A percentile compares a stretch with the other conserved stretches of the same genome.
These are phyloP conservation scores for Lipomyces oligophaga DNA, from an alignment of 805 yeast species.

Conservation along the genomic window DNA sequence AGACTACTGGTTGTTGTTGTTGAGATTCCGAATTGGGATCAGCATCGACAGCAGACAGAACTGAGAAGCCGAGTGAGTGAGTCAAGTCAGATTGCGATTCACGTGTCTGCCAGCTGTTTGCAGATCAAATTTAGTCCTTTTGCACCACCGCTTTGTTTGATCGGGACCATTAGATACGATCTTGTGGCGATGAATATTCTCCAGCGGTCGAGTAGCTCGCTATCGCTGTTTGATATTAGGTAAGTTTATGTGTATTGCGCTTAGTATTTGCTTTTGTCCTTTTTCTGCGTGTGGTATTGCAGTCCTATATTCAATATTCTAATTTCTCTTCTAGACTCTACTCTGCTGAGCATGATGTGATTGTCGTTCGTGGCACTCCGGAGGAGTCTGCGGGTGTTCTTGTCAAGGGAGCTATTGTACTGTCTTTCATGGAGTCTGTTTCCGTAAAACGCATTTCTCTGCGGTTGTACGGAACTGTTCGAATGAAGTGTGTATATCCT, in stretches of 20 bases:
- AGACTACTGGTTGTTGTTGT: no score
- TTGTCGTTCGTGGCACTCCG: slow-evolving; percentile 74
- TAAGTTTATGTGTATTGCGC: slow-evolving; percentile 15
- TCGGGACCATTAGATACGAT: no score
- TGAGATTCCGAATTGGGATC: no score
- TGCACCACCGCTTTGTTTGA: no score
- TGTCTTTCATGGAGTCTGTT: slow-evolving; percentile 72
- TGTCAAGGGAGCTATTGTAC: slow-evolving; percentile 70
- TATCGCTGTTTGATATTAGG: slow-evolving; percentile 47
- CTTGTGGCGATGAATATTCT: slow-evolving; percentile 33
- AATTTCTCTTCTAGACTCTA: slow-evolving; percentile 35
- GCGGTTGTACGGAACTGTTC: slow-evolving; percentile 62
- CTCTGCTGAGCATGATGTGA: slow-evolving; percentile 69
- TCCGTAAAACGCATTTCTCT: slow-evolving; percentile 61
- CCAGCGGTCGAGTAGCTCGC: slow-evolving; percentile 33
- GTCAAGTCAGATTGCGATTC: no score
- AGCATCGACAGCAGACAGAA: no score
- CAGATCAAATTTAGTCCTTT: no score
- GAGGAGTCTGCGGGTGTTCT: slow-evolving; percentile 73
- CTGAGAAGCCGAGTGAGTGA: no score
- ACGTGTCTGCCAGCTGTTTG: no score
- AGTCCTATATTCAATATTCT: neutral
- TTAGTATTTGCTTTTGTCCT: neutral
- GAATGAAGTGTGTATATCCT: slow-evolving; percentile 43
- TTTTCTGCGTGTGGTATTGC: neutral